phyloP scores from a whole-genome alignment of 2,329 filamentous ascomycete species.

The Colletotrichum godetiae region DNA sequence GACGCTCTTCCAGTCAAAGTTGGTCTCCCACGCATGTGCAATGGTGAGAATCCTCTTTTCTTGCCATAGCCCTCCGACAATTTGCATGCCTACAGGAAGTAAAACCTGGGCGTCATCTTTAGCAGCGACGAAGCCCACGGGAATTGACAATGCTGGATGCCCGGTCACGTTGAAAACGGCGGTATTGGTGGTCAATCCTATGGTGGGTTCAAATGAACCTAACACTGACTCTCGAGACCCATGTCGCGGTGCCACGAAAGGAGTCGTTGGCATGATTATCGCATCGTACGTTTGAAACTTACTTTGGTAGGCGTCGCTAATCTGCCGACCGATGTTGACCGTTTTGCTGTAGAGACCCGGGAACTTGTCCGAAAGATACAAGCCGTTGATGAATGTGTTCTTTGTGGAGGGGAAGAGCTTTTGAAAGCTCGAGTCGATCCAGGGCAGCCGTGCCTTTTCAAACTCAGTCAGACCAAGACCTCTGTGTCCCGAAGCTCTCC shows the following conservation, averaged over 20 bases:
- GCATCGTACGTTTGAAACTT: slow-evolving; percentile 54
- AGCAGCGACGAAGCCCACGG: slow-evolving; percentile 57
- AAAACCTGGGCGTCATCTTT: slow-evolving; percentile 49
- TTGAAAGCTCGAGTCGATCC: slow-evolving; percentile 60
- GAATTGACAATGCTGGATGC: slow-evolving; percentile 65
- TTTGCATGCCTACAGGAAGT: slow-evolving; percentile 65
- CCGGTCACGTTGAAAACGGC: slow-evolving; percentile 68
- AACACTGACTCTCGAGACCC: slow-evolving; percentile 50
- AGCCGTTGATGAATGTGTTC: slow-evolving; percentile 64
- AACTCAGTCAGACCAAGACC: slow-evolving; percentile 62
- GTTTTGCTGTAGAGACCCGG: slow-evolving; percentile 60
- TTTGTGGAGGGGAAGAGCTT: slow-evolving; percentile 64
- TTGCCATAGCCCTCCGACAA: slow-evolving; percentile 64
- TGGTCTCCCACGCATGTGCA: slow-evolving; percentile 54
- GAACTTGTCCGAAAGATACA: slow-evolving; percentile 57
- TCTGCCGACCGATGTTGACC: slow-evolving; percentile 58
- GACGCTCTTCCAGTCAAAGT: slow-evolving; percentile 54
- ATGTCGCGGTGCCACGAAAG: slow-evolving; percentile 58
- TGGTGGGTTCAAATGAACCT: slow-evolving; percentile 60
- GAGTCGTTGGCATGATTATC: slow-evolving; percentile 61
- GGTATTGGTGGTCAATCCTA: slow-evolving; percentile 67
- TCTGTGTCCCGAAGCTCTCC: slow-evolving; percentile 57
- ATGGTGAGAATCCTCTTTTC: slow-evolving; percentile 57
- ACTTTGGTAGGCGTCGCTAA: slow-evolving; percentile 58
- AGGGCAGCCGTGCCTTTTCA: slow-evolving; percentile 58